phyloP scores from a whole-genome alignment of 768 basidiomycete genomes.

The Phanerodontia chrysosporium region DNA sequence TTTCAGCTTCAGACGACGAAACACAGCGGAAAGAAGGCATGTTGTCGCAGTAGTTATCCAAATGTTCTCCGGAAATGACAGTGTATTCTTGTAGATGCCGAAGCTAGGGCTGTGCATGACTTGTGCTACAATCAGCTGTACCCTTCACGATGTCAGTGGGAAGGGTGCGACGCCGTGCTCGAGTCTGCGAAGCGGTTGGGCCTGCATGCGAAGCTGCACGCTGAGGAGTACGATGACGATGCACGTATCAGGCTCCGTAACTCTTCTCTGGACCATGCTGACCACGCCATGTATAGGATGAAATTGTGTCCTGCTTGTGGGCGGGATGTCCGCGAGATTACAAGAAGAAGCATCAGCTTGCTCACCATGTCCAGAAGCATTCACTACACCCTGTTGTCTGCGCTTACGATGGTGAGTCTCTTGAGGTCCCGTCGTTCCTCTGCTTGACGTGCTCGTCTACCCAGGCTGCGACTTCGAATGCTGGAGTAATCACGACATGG shows the following conservation, averaged over 20 bases:
- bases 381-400: constrained; percentile 39
- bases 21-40: constrained; percentile 1
- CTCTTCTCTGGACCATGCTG: too few species aligned
- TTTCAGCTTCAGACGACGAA: background rate
- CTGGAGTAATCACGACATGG: constrained; percentile 40
- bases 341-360: constrained; percentile 30
- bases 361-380: constrained; percentile 53
- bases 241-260: too few species aligned
- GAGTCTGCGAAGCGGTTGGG: constrained; percentile 49
- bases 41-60: background rate
- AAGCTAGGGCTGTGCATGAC: constrained; percentile 41
- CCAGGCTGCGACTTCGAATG: constrained; percentile 57
- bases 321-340: constrained; percentile 46
- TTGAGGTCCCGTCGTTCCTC: background rate
- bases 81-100: constrained; percentile 27
- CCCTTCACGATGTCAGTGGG: constrained; percentile 54
- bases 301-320: constrained; percentile 44
- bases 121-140: constrained; percentile 46
- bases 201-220: constrained; percentile 44
- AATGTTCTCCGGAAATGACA: background rate
- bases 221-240: constrained; percentile 21
- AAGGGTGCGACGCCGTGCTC: constrained; percentile 47
- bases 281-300: background rate
- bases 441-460: constrained; percentile 9
- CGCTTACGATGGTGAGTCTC: constrained; percentile 45